These are phyloP conservation scores for Pichia terricola DNA, from an alignment of 1,139 yeast species.

Conservation along the genomic window DNA sequence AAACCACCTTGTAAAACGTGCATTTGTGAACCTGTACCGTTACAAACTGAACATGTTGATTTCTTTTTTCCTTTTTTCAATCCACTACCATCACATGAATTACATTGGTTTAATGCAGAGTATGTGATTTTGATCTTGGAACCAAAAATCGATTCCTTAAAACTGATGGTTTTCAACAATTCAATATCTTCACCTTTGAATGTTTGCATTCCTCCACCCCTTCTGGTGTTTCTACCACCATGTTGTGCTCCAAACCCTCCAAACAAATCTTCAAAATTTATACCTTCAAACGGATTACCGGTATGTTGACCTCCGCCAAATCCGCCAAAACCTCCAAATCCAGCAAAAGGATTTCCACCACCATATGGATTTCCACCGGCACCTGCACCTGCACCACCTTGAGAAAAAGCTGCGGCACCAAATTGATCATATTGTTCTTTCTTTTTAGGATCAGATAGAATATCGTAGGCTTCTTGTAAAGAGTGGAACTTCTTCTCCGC, in stretches of 20 bases:
- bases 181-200: constrained; percentile 88
- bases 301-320: constrained; percentile 15
- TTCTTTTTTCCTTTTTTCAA: constrained; percentile 68
- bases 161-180: constrained; percentile 59
- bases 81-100: constrained; percentile 78
- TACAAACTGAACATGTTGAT: constrained; percentile 77
- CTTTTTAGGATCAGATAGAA: constrained; percentile 78
- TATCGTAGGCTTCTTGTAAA: constrained; percentile 89
- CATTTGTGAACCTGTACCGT: constrained; percentile 87
- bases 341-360: constrained; percentile 35
- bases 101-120: constrained; percentile 68
- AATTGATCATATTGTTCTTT: constrained; percentile 85
- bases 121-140: constrained; percentile 58
- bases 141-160: constrained; percentile 87
- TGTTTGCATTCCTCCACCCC: constrained; percentile 46
- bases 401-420: constrained; percentile 72
- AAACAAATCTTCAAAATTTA: constrained; percentile 82
- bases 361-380: constrained; percentile 32
- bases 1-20: constrained; percentile 87
- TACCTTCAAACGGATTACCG: constrained; percentile 28
- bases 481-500: constrained; percentile 88
- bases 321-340: constrained; percentile 24
- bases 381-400: constrained; percentile 27
- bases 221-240: constrained; percentile 22
- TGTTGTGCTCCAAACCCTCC: constrained; percentile 32